phyloP scores from a whole-genome alignment of 129 eudicot genomes.

The Artemisia argyi region DNA sequence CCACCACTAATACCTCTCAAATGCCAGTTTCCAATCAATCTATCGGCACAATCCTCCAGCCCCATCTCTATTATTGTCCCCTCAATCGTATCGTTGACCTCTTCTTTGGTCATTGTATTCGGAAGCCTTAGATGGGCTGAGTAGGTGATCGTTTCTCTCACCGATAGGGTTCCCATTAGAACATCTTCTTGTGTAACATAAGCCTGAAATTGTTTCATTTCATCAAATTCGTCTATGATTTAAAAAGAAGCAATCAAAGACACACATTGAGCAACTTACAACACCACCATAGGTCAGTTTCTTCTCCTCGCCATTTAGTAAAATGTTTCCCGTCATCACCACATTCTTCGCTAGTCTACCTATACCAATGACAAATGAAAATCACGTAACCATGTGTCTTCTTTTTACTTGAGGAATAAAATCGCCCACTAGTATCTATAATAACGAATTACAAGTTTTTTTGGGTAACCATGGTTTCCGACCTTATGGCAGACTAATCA shows the following conservation, averaged over 20 bases:
- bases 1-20: slow-evolving; percentile 86
- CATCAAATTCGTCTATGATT: background rate
- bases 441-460: background rate
- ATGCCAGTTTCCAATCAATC: slow-evolving; percentile 77
- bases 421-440: too few relatives aligned
- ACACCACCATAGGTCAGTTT: slow-evolving; percentile 55
- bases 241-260: background rate
- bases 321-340: slow-evolving; percentile 74
- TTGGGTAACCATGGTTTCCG: too few relatives aligned
- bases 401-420: too few relatives aligned
- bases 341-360: slow-evolving; percentile 66
- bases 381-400: background rate
- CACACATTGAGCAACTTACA: slow-evolving; percentile 36
- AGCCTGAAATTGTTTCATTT: slow-evolving; percentile 44
- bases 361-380: slow-evolving; percentile 25
- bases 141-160: slow-evolving; percentile 74
- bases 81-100: slow-evolving; percentile 62
- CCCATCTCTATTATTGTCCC: slow-evolving; percentile 82
- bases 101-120: slow-evolving; percentile 48
- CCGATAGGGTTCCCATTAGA: slow-evolving; percentile 74
- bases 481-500: too few relatives aligned
- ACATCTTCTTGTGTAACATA: slow-evolving; percentile 91
- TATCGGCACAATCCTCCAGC: slow-evolving; percentile 78
- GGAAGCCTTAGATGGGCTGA: slow-evolving; percentile 84
- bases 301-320: slow-evolving; percentile 70